Evolutionary conservation across 2,329 filamentous ascomycete genomes (phyloP).

Genomic region (Fusarium temperatum): DNA sequence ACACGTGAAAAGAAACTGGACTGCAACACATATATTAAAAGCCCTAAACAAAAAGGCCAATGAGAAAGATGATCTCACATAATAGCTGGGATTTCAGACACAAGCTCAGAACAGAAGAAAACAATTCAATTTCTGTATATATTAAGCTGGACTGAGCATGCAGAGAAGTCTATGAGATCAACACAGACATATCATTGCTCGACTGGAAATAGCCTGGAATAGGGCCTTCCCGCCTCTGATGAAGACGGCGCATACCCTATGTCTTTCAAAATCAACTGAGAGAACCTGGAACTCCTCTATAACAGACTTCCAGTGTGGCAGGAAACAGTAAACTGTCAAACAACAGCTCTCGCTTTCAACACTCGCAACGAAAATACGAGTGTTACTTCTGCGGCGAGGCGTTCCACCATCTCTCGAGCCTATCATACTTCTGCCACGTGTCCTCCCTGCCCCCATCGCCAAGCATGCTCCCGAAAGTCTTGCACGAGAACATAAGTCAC

Average conservation of each 20-base stretch:
- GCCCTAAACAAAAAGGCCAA: neutral
- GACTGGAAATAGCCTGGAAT: neutral
- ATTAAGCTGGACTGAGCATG: no score
- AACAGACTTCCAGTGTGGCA: no score
- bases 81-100: neutral
- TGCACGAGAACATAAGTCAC: no score
- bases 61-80: neutral
- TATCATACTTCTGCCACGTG: no score
- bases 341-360: no score
- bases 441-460: no score
- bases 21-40: neutral
- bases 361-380: no score
- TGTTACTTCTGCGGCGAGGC: no score
- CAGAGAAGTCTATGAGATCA: neutral
- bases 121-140: neutral
- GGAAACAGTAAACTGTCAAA: no score
- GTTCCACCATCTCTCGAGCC: no score
- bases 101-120: neutral
- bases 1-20: neutral
- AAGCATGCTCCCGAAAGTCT: no score
- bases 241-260: neutral
- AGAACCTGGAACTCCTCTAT: neutral
- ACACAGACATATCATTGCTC: neutral
- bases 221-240: neutral
- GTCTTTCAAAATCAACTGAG: neutral